Percentiles rank a stretch among this genome's conserved stretches.
Conservation (phyloP, 1,284 basidiomycete species). For the Paramarasmius palmivorus region DNA sequence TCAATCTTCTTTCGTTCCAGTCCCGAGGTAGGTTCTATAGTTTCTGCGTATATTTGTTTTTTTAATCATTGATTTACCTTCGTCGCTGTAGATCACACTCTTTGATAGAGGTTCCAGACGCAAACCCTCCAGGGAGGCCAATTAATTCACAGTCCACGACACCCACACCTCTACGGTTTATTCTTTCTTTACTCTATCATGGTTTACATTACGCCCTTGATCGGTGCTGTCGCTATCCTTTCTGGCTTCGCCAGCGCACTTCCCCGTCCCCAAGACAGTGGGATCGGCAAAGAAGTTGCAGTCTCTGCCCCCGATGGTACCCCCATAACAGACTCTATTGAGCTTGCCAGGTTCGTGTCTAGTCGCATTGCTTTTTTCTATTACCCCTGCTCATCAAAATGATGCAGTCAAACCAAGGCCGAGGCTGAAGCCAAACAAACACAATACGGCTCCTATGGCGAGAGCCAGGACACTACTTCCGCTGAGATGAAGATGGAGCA, state of each 20-base stretch:
- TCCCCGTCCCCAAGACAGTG: constrained; percentile 46
- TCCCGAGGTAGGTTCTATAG: constrained; percentile 12
- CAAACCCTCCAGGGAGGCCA: constrained; percentile 59
- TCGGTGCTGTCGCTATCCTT: constrained; percentile 53
- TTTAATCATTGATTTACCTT: background rate
- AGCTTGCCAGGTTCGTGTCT: constrained; percentile 15
- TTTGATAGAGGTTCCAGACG: constrained; percentile 67
- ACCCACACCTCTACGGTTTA: constrained; percentile 49
- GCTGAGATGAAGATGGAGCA: constrained; percentile 10
- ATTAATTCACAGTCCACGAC: constrained; percentile 43
- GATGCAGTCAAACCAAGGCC: constrained; percentile 11
- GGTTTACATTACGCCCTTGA: constrained; percentile 53
- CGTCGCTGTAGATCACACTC: constrained; percentile 62
- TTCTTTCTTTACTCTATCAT: constrained; percentile 45
- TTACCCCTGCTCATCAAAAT: background rate
- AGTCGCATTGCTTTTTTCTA: background rate
- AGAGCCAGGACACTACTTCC: background rate
- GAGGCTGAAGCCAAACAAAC: constrained; percentile 13
- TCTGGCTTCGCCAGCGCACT: constrained; percentile 50
- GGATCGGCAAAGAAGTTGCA: constrained; percentile 39
- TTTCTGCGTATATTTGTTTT: constrained; percentile 13
- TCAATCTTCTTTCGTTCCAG: background rate
- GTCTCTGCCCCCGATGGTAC: constrained; percentile 14
- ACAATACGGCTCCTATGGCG: constrained; percentile 1
- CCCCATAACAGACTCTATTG: constrained; percentile 19